A percentile compares a stretch with the other conserved stretches of the same genome.
Conservation (phyloP, 148 eudicot species). For the Rhododendron vialii region DNA sequence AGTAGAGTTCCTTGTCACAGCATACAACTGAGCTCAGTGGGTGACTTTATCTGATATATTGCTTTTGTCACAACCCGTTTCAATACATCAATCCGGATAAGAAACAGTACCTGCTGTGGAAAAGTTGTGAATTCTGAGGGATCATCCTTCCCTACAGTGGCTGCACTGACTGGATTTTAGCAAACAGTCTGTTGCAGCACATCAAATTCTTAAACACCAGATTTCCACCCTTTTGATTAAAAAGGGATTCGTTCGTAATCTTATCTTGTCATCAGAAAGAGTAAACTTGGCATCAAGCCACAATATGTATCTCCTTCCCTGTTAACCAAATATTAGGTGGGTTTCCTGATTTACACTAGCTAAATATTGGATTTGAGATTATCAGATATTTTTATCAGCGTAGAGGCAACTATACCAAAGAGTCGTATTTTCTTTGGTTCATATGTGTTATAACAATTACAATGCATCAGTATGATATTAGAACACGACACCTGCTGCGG, state of each 20-base stretch:
- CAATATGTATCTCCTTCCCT: neutral
- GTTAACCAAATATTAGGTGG: neutral
- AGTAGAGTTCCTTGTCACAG: neutral
- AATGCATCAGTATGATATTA: neutral
- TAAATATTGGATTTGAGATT: neutral
- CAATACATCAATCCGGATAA: neutral
- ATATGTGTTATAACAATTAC: neutral
- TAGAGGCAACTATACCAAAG: neutral
- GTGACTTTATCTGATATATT: neutral
- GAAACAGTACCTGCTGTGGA: neutral
- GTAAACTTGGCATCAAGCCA: neutral
- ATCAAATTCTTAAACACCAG: neutral
- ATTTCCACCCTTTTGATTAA: neutral
- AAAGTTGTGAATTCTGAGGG: neutral
- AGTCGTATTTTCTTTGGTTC: neutral
- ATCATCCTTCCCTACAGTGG: neutral
- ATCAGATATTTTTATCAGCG: neutral
- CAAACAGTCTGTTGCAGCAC: neutral
- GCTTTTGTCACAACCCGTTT: neutral
- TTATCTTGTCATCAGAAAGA: neutral
- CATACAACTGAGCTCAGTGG: neutral
- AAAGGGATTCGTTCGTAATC: neutral
- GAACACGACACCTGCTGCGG: neutral
- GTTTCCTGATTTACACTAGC: neutral
- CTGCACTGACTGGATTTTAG: neutral